Evolutionary conservation across 2,329 filamentous ascomycete species (phyloP).

Genomic region (Paecilomyces fulvus): DNA sequence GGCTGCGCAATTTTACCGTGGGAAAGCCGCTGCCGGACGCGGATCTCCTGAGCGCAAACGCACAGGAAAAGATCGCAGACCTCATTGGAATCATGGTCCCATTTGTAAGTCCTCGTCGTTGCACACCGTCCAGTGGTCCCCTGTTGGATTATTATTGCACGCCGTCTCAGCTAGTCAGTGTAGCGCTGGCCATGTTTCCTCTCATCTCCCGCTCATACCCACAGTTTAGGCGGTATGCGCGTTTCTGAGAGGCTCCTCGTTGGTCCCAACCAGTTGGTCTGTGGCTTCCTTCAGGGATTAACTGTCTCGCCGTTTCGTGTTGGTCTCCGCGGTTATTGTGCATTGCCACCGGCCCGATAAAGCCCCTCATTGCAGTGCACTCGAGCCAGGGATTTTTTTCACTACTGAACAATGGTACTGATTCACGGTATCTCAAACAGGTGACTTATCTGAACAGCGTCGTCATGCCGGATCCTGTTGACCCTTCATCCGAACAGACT

Average conservation of each 20-base stretch:
- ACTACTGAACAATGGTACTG: not conserved
- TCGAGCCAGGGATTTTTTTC: not conserved
- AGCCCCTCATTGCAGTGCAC: not conserved
- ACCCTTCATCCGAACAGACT: conserved; percentile 21
- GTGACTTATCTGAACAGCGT: conserved; percentile 63
- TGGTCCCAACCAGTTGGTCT: not conserved
- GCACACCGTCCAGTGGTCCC: conserved; percentile 15
- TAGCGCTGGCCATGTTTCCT: conserved; percentile 1
- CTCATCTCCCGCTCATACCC: conserved; percentile 1
- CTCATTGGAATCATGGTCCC: conserved; percentile 62
- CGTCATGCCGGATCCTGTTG: conserved; percentile 61
- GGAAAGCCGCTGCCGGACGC: conserved; percentile 58
- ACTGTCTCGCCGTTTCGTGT: not conserved
- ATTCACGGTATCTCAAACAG: conserved; percentile 30
- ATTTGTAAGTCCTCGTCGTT: conserved; percentile 57
- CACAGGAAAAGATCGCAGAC: conserved; percentile 56
- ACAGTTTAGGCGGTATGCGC: not conserved
- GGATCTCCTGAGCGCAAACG: conserved; percentile 53
- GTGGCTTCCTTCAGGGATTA: not conserved
- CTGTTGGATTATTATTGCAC: not conserved
- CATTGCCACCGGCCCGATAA: not conserved
- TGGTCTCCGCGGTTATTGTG: not conserved
- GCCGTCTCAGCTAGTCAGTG: conserved; percentile 1
- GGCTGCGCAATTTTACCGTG: conserved; percentile 71
- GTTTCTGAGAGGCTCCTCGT: not conserved